Evolutionary conservation across 2,329 filamentous ascomycete species (phyloP), one percentile per base, ranked within the genome.

Genomic region (Fusarium pseudograminearum): DNA sequence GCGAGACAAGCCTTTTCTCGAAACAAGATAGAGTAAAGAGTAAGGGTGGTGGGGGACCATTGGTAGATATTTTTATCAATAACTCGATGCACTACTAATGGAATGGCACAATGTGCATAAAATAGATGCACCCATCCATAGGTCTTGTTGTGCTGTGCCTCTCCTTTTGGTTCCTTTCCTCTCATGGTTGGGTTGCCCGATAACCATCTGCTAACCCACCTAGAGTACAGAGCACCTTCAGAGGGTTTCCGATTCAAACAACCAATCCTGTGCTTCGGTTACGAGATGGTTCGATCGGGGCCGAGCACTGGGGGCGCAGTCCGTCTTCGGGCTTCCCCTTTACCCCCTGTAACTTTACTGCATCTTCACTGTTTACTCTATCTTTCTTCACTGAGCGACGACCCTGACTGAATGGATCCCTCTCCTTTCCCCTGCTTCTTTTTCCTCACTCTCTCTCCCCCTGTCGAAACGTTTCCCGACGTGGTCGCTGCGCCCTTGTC

Each of bases 1-100:
- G 58, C 59, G 64, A 64, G 63, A 68, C 58, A 63, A 38, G 53
- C 41, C 40, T 51, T 51, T 31, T 58, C 47, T 61, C 24, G 54
- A 54, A 70, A 57, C 58, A 58, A 68, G 62, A 58, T 65, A 41
- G 44, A n/a, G n/a, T 20, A 5, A 36, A 7, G 2, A 16, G 2
- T 8, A 18, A 36, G 33, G 33, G 33, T 18, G 67, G 70, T 72
- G 69, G 65, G 63, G 33, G 24, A n/a, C 44, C 18, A 67, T 38
- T 60, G 54, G 63, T 18, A 57, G 67, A 70, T 75, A 75, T 73
- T 73, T 71, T 71, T 74, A 74, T 74, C 69, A 57, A 69, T 62
- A 65, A 52, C 24, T 26, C 40, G 47, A 58, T 64, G 51, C 59
- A 38, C n/a, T 12, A n/a, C 36, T n/a, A n/a, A n/a, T n/a, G n/a